Base-by-base conservation (phyloP, 2,329 filamentous ascomycete species). In the Lachnellula hyalina region DNA sequence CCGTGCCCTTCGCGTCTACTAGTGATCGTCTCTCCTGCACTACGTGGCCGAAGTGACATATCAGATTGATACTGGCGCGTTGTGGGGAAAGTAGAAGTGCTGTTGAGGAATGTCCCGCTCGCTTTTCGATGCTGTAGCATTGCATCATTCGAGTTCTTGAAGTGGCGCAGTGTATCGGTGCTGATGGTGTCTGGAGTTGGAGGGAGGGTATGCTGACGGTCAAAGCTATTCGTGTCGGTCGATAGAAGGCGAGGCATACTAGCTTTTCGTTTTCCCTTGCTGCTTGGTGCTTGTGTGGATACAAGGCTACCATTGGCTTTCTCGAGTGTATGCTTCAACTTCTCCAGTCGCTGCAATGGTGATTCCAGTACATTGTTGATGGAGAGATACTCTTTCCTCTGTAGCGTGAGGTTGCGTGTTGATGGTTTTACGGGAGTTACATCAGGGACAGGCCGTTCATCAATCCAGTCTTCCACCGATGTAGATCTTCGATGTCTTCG, bases 311-410 rank as follows among this genome's bases (percentile, higher is more conserved):
- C 23, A 34, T 66, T 25, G 69, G 47, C 55, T 44, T 61, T 66
- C 35, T 65, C 59, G 15, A 67, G 42, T 15, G 60, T 63, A n/a
- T 57, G 51, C 49, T 58, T 74, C 36, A 75, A 65, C 54, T 71
- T 75, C 59, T 80, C 79, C 7, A 80, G 65, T 36, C 74, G 73
- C 61, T 82, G 78, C 1, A 80, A 67, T 0, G 80, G 80, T 2
- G 78, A 80, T 8, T 74, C 74, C 3, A 80, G 62, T 21, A 79
- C 68, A 42, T 77, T 72, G 11, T 74, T 74, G 49, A 80, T 73
- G 1, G 77, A 76, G 41, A 74, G 72, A 42, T 75, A 76, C 34
- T 74, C 72, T 1, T 66, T 62, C 45, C 62, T 61, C n/a, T 38
- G 56, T 25, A 51, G 32, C 45, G 47, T 35, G 28, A 7, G 58